Percentiles rank a stretch among this genome's conserved stretches.
These are phyloP conservation scores for Suillus decipiens DNA, from an alignment of 768 basidiomycete species.

Conservation along the genomic window DNA sequence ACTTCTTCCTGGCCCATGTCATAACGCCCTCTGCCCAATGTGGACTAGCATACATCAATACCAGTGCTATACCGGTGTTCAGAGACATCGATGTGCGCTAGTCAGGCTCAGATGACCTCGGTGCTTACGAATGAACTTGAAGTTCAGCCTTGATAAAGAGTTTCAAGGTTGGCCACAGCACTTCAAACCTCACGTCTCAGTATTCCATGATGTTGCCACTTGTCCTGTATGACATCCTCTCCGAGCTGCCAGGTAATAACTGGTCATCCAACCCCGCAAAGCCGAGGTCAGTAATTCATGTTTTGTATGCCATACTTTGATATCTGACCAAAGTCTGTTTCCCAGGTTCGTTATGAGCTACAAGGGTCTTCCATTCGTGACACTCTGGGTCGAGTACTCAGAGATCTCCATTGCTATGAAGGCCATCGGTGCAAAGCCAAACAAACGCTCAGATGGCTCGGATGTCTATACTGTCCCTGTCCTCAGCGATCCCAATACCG, in stretches of 20 bases:
- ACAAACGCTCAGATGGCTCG: conserved; percentile 19
- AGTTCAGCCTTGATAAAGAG: neutral
- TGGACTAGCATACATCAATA: neutral
- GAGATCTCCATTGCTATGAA: conserved; percentile 31
- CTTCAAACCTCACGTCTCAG: neutral
- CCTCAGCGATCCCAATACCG: conserved; percentile 34
- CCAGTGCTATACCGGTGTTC: neutral
- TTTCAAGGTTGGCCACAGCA: neutral
- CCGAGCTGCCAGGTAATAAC: conserved; percentile 27
- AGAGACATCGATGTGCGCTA: neutral
- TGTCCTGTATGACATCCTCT: conserved; percentile 39
- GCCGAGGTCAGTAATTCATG: conserved; percentile 30
- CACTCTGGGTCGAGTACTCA: conserved; percentile 36
- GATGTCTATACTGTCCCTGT: conserved; percentile 35
- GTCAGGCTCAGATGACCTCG: no score
- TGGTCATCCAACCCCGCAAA: conserved; percentile 43
- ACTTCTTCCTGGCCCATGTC: neutral
- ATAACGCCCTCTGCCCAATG: neutral
- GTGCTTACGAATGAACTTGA: neutral
- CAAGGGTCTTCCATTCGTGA: conserved; percentile 36
- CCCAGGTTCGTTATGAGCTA: conserved; percentile 33
- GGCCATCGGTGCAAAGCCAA: conserved; percentile 28
- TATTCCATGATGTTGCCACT: conserved; percentile 27
- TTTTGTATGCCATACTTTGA: neutral
- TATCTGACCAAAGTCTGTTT: neutral